These are phyloP conservation scores for Phytophthora megakarya DNA, from an alignment of 352 stramenopile species.

Conservation along the genomic window DNA sequence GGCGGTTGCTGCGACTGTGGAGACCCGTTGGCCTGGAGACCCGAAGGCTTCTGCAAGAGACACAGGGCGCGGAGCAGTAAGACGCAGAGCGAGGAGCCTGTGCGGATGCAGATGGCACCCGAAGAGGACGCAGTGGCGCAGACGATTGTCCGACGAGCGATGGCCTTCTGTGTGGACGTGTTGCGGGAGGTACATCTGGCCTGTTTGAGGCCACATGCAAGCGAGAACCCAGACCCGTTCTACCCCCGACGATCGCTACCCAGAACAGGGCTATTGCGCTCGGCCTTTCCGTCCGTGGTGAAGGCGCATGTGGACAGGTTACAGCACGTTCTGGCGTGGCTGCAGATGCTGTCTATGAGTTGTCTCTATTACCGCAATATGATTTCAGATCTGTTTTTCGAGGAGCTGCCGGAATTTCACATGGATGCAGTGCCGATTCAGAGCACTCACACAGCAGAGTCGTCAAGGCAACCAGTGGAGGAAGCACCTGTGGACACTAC, in stretches of 20 bases:
- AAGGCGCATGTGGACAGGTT: constrained; percentile 65
- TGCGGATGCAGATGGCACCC: constrained; percentile 37
- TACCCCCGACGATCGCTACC: constrained; percentile 42
- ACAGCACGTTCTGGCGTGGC: constrained; percentile 62
- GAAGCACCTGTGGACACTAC: constrained; percentile 15
- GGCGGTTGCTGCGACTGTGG: constrained; percentile 85
- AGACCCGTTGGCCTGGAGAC: constrained; percentile 78
- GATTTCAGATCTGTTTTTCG: constrained; percentile 62
- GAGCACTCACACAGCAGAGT: not conserved
- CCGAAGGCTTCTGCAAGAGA: constrained; percentile 79
- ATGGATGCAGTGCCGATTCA: constrained; percentile 27
- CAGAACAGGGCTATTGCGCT: constrained; percentile 46
- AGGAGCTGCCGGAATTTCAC: constrained; percentile 60
- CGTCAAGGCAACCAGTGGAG: constrained; percentile 14
- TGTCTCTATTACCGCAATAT: constrained; percentile 71
- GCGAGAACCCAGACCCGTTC: constrained; percentile 41
- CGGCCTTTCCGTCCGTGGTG: constrained; percentile 46
- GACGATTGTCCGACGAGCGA: constrained; percentile 44
- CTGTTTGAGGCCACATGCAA: constrained; percentile 44
- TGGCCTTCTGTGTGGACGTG: constrained; percentile 66
- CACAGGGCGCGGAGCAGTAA: constrained; percentile 34
- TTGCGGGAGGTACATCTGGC: constrained; percentile 60
- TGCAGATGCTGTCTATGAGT: constrained; percentile 76
- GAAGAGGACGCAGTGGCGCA: constrained; percentile 51
- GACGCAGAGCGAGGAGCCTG: not conserved